phyloP scores from a whole-genome alignment of 257 asterid genomes.

The Coffea eugenioides region DNA sequence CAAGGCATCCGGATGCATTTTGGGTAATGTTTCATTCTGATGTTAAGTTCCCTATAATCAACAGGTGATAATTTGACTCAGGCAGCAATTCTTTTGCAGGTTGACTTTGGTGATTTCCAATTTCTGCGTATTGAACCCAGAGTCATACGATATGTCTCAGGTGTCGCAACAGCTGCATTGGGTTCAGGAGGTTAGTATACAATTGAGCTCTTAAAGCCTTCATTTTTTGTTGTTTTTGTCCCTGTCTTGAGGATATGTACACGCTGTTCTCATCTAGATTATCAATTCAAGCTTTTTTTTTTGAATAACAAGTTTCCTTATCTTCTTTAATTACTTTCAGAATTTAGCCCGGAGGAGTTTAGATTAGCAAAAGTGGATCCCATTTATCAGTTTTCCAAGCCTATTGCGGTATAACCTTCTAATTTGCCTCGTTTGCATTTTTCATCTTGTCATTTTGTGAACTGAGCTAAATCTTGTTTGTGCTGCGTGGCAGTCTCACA shows the following conservation, averaged over 20 bases:
- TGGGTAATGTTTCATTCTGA: constrained; percentile 56
- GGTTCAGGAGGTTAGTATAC: constrained; percentile 83
- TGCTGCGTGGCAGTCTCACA: constrained; percentile 67
- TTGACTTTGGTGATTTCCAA: constrained; percentile 95
- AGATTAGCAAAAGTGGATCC: constrained; percentile 80
- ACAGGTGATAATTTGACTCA: constrained; percentile 15
- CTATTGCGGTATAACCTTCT: constrained; percentile 59
- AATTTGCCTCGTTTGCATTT: neutral
- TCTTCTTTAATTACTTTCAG: constrained; percentile 41
- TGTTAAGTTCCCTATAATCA: constrained; percentile 8
- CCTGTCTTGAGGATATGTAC: neutral
- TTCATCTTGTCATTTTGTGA: constrained; percentile 1
- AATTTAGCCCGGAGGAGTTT: constrained; percentile 72
- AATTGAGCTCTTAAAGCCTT: constrained; percentile 9
- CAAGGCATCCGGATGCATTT: constrained; percentile 84
- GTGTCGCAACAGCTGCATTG: constrained; percentile 87
- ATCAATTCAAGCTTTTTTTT: neutral
- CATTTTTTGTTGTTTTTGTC: constrained; percentile 3
- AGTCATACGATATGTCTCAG: constrained; percentile 75
- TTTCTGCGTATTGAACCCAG: constrained; percentile 83
- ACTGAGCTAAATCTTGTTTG: constrained; percentile 1
- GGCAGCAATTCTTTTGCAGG: constrained; percentile 44
- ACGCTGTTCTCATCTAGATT: neutral
- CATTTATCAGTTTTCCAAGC: constrained; percentile 80
- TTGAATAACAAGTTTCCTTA: neutral